Evolutionary conservation across 257 asterid genomes (phyloP).

Genomic region (Forsythia viridissima): DNA sequence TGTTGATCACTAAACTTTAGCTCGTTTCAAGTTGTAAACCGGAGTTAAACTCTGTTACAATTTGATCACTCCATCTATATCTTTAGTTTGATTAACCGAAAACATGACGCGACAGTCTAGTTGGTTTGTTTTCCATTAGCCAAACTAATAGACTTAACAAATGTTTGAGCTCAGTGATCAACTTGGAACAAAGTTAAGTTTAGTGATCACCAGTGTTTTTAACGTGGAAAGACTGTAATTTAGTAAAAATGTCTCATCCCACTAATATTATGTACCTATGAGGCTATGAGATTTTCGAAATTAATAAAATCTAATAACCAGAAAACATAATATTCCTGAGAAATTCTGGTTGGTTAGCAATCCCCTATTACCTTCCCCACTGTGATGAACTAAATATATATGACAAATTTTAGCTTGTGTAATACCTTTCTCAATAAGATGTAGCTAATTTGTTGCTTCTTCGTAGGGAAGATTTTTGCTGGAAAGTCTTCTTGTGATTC

Average conservation of each 20-base stretch:
- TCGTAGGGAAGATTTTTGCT: slow-evolving; percentile 66
- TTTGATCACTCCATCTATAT: not conserved
- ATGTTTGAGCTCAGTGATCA: not conserved
- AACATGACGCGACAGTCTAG: not conserved
- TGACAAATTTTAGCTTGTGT: not conserved
- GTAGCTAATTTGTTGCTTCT: slow-evolving; percentile 24
- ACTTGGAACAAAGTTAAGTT: not conserved
- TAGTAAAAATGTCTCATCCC: not conserved
- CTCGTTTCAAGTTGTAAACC: too few species aligned
- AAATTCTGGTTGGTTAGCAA: not conserved
- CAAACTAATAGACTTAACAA: not conserved
- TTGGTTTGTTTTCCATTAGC: not conserved
- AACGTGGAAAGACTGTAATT: not conserved
- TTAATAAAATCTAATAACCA: not conserved
- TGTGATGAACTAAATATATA: not conserved
- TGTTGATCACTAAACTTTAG: too few species aligned
- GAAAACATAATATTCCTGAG: not conserved
- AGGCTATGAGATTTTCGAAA: not conserved
- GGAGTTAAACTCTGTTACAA: not conserved
- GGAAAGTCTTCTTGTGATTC: slow-evolving; percentile 48
- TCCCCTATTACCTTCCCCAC: not conserved
- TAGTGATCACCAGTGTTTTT: not conserved
- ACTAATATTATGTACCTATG: not conserved
- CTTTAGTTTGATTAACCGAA: not conserved
- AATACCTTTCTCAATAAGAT: slow-evolving; percentile 18